Base-by-base conservation (phyloP, 208 protist genomes). In the Acanthamoeba lenticulata region DNA sequence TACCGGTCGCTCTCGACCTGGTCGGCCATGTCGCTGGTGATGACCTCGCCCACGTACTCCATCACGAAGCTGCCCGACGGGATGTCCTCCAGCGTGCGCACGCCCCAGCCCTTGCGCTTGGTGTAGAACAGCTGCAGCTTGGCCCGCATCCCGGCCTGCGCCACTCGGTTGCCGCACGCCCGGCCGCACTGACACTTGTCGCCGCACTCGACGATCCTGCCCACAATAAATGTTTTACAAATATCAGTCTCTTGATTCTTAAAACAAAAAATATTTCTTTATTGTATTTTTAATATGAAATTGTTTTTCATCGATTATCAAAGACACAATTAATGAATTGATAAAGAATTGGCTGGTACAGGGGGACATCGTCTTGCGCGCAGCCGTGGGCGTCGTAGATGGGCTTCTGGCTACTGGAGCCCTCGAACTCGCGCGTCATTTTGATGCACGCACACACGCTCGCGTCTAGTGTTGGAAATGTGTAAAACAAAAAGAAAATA, bases 81-180 rank as follows among this genome's bases (percentile, higher is more conserved):
- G 52, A 86, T 86, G 42, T 57, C 40, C 42, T 86, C 77, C 36
- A 86, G 32, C 21, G 77, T 86, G 21, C 77, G 77, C 32, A 86
- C 36, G 27, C 77, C 77, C 77, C 77, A 86, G 27, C 77, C 77
- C 45, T 86, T 86, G 6, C 34, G 19, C 36, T 86, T 55, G 38
- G 77, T 86, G 7, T 49, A 7, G 77, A 86, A 86, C 4, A 86
- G 38, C 77, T 86, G 77, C 5, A 86, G 42, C n/a, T 2, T 32
- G 45, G 24, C 4, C 0, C 19, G 11, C 15, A 55, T 45, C 36
- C 77, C 77, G n/a, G 1, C 11, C 42, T 86, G 77, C 38, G 45
- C 24, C 2, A 38, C 77, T 15, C 77, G 34, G 45, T 86, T 86
- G 77, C n/a, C 13, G 45, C 77, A 86, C 24, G 11, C 27, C 42